Evolutionary conservation across 768 basidiomycete genomes (phyloP), one percentile per base, ranked within the genome.

Genomic region (Russula emetica): DNA sequence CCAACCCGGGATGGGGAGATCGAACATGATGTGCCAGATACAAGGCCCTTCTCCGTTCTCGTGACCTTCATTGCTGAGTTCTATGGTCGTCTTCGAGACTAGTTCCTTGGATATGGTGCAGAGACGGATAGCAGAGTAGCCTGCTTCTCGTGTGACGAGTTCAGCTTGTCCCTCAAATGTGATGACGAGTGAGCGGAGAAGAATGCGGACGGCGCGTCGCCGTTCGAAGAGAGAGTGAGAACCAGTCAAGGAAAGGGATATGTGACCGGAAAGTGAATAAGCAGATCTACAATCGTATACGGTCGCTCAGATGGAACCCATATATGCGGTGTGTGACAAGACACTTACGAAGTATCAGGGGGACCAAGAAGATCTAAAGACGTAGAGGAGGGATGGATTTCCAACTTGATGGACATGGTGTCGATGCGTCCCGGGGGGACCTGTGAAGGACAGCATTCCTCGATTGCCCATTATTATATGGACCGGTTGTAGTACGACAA

Each of bases 91-190:
- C n/a, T 72, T 69, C 13, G 81, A 75, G 4, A 78, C 78, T 24
- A 95, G 80, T 68, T 90, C 84, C 54, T 83, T 83, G 22, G 85
- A 82, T 55, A 88, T 71, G 18, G 83, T 78, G 71, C 86, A 88
- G 18, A 96, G 77, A 51, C 92, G 86, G 34, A 85, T 61, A 10
- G 85, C 80, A 16, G 82, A 78, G 72, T 95, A 95, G 63, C 89
- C 85, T 36, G 83, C 81, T 45, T 74, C 75, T 7, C 82, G 80
- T 13, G 86, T 83, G 64, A 87, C 77, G 26, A 85, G 79, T 72
- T 96, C 94, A 22, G 85, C 81, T 74, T 93, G 91, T 30, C 94
- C 94, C 70, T 97, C 94, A 62, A 97, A 92, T 4, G 83, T 85
- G 68, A 97, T 72, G 49, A 78, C 75, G 44, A 96, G 76, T 1